Evolutionary conservation across 192 early-diverging fungal species (phyloP).

Genomic region (Linnemannia exigua): DNA sequence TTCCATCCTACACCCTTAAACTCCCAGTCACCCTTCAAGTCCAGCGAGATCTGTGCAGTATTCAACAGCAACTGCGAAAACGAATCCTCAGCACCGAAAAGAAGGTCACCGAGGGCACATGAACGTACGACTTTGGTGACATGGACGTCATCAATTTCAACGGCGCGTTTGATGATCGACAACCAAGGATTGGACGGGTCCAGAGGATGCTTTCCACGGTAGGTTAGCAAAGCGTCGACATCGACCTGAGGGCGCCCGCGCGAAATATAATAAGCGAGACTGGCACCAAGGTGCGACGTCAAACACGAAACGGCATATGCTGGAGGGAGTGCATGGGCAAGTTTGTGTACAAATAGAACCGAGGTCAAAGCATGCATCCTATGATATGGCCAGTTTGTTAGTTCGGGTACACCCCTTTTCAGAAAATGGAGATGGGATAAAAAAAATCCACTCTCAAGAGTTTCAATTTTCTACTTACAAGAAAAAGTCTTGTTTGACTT

Average conservation of each 20-base stretch:
- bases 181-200: slow-evolving; percentile 63
- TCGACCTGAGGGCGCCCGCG: slow-evolving; percentile 60
- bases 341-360: slow-evolving; percentile 63
- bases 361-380: slow-evolving; percentile 69
- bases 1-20: slow-evolving; percentile 49
- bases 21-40: slow-evolving; percentile 48
- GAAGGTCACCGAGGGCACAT: slow-evolving; percentile 63
- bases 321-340: slow-evolving; percentile 50
- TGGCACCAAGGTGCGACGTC: slow-evolving; percentile 50
- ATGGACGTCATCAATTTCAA: slow-evolving; percentile 67
- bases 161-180: slow-evolving; percentile 57
- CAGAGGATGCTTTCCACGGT: slow-evolving; percentile 27
- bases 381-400: slow-evolving; percentile 3
- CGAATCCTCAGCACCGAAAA: slow-evolving; percentile 42
- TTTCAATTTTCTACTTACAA: slow-evolving; percentile 35
- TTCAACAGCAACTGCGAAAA: slow-evolving; percentile 32
- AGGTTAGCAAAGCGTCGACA: slow-evolving; percentile 34
- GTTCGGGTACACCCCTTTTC: neutral
- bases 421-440: neutral
- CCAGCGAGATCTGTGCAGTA: slow-evolving; percentile 49
- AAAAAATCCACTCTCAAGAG: neutral
- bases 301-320: slow-evolving; percentile 59
- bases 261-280: slow-evolving; percentile 56
- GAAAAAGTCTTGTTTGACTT: slow-evolving; percentile 62
- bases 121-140: slow-evolving; percentile 66